Conservation (phyloP, 108 stramenopile genomes). For the Parietichytrium sp. region DNA sequence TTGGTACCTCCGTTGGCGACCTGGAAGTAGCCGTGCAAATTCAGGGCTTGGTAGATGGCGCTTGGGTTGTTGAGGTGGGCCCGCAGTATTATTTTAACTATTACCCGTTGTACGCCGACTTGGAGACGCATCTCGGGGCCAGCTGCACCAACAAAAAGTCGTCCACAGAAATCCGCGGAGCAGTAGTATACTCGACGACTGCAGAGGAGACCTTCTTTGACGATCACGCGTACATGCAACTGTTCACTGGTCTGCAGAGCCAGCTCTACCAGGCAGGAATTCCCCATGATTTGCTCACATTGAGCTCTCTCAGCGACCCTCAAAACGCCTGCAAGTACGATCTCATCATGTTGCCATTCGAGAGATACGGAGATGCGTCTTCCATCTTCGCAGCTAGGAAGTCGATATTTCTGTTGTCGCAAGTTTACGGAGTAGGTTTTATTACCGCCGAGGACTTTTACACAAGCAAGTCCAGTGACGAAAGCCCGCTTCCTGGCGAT, state of each 20-base stretch:
- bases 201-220: not conserved
- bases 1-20: too few species aligned
- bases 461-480: not conserved
- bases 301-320: not conserved
- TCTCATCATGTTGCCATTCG: not conserved
- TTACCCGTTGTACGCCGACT: too few species aligned
- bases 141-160: too few species aligned
- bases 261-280: conserved; percentile 17
- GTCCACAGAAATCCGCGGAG: too few species aligned
- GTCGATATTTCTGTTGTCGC: not conserved
- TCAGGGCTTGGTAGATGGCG: too few species aligned
- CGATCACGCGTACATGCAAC: conserved; percentile 5
- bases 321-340: conserved; percentile 7
- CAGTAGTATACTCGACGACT: not conserved
- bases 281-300: not conserved
- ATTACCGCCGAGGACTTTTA: not conserved
- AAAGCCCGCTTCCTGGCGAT: not conserved
- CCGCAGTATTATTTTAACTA: too few species aligned
- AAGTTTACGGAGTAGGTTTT: not conserved
- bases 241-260: not conserved
- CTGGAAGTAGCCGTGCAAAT: too few species aligned
- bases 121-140: too few species aligned
- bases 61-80: too few species aligned
- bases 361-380: too few species aligned
- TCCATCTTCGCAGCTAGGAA: not conserved